These are phyloP conservation scores for sorghum (Sorghum bicolor) DNA, from an alignment of 176 grass and related monocot genomes.

Conservation along the genomic window DNA sequence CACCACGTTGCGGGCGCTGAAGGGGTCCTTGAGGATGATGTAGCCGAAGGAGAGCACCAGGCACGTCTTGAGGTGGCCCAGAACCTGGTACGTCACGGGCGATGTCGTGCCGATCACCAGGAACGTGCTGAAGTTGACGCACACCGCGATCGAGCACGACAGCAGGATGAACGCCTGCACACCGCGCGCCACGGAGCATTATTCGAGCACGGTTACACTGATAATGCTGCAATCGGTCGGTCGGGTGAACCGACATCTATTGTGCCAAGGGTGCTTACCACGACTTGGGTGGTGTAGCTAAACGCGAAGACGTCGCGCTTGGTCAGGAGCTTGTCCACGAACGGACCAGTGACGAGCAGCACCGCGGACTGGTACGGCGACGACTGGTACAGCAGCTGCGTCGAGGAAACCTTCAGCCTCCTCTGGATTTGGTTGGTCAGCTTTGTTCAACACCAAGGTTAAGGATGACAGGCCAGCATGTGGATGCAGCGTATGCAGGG, in stretches of 20 bases:
- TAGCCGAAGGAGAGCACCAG: conserved; percentile 85
- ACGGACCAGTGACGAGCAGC: conserved; percentile 68
- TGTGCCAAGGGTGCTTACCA: conserved; percentile 34
- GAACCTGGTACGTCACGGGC: conserved; percentile 92
- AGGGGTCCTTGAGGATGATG: conserved; percentile 66
- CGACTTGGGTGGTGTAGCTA: conserved; percentile 61
- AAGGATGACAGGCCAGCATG: conserved; percentile 10
- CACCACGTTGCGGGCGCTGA: conserved; percentile 66
- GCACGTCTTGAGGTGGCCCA: conserved; percentile 95
- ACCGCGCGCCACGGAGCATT: not conserved
- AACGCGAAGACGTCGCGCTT: conserved; percentile 66
- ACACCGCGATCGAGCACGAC: conserved; percentile 79
- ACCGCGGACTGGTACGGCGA: conserved; percentile 80
- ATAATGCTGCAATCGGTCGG: not conserved
- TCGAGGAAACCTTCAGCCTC: conserved; percentile 82
- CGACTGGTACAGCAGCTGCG: conserved; percentile 92
- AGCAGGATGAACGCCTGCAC: conserved; percentile 70
- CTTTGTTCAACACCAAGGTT: conserved; percentile 51
- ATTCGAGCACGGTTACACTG: not conserved
- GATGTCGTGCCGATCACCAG: conserved; percentile 93
- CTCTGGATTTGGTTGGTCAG: conserved; percentile 95
- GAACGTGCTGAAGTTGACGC: conserved; percentile 95
- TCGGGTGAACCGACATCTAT: not conserved
- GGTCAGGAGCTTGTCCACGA: conserved; percentile 77
- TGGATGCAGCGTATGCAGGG: not conserved